A percentile compares a stretch with the other conserved stretches of the same genome.
Conservation (phyloP, 2,329 filamentous ascomycete species). For the Cylindrodendrum hubeiense region DNA sequence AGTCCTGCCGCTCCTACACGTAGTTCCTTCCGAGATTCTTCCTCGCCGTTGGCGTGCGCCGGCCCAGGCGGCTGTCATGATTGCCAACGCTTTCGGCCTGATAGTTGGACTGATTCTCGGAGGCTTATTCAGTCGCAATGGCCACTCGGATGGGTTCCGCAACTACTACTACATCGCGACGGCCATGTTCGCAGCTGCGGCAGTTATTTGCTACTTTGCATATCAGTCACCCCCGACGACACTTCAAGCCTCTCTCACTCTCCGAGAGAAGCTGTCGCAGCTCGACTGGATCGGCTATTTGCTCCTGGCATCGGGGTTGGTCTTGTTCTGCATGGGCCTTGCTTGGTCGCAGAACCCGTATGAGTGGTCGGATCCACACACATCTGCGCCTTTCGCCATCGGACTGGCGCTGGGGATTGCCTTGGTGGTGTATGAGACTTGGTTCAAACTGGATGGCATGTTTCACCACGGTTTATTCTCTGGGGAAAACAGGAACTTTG, state of each 20-base stretch:
- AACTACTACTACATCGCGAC: slow-evolving; percentile 31
- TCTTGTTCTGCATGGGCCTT: slow-evolving; percentile 55
- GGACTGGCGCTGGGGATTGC: slow-evolving; percentile 44
- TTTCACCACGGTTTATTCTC: slow-evolving; percentile 55
- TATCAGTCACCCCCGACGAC: slow-evolving; percentile 27
- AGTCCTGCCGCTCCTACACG: slow-evolving; percentile 27
- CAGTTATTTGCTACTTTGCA: slow-evolving; percentile 13
- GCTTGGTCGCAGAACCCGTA: slow-evolving; percentile 56
- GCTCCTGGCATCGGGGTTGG: slow-evolving; percentile 49
- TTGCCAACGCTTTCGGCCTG: slow-evolving; percentile 24
- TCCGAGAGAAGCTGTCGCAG: slow-evolving; percentile 47
- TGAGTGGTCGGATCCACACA: slow-evolving; percentile 51
- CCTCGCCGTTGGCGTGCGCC: slow-evolving; percentile 28
- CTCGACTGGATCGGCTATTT: slow-evolving; percentile 56
- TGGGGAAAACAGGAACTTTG: slow-evolving; percentile 49
- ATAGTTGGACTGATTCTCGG: slow-evolving; percentile 26
- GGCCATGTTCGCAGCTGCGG: slow-evolving; percentile 9
- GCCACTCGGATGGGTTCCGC: slow-evolving; percentile 21
- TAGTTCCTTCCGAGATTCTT: slow-evolving; percentile 31
- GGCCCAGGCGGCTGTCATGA: slow-evolving; percentile 28
- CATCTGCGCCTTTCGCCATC: slow-evolving; percentile 51
- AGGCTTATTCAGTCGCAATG: slow-evolving; percentile 11
- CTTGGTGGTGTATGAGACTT: slow-evolving; percentile 50
- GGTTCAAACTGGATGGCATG: slow-evolving; percentile 54
- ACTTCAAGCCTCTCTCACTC: slow-evolving; percentile 11